Base-by-base conservation (phyloP, 306 rosid genomes). In the Vigna nakashimae region DNA sequence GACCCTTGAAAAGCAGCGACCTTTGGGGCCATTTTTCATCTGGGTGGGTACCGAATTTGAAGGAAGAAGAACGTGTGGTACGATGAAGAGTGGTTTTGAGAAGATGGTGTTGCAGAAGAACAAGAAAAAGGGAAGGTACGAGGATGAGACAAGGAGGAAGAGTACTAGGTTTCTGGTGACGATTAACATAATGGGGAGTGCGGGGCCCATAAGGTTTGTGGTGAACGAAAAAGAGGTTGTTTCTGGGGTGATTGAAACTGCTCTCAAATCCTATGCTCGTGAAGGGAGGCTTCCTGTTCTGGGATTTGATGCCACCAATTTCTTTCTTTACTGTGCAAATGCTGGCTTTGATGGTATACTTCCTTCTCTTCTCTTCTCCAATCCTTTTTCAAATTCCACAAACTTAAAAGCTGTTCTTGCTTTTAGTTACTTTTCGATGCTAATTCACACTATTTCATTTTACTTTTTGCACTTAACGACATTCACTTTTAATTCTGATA, bases 241-340 rank as follows among this genome's bases (percentile, higher is more conserved):
- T 48, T 90, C 94, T 18, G 86, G 80, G 2, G 94, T 94, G 14
- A 94, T 90, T 53, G 90, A 86, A 16, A 90, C 89, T 43, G 89
- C 90, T 16, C 82, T 94, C 53, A 94, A 94, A 82, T 88, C 87
- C 6, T 94, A 91, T 71, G 97, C 98, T 0, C 89, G 96, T 4
- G 93, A 94, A 86, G 98, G 94, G 20, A 90, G 98, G 9, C 87
- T 94, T 58, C 97, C 97, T n/a, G 75, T 88, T 85, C 90, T 94
- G 2, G 93, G 97, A 1, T 87, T 90, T 14, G 81, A 91, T 77
- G 82, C 86, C 74, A 51, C 50, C 53, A 87, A 88, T n/a, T 91
- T 94, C 69, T 76, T 84, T 52, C 97, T 94, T 64, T 91, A 94
- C 76, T 81, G 83, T 79, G 88, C 94, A 6, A 81, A 74, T 70